Conservation (phyloP, 805 yeast genomes). For the Wickerhamomyces mucosus region DNA sequence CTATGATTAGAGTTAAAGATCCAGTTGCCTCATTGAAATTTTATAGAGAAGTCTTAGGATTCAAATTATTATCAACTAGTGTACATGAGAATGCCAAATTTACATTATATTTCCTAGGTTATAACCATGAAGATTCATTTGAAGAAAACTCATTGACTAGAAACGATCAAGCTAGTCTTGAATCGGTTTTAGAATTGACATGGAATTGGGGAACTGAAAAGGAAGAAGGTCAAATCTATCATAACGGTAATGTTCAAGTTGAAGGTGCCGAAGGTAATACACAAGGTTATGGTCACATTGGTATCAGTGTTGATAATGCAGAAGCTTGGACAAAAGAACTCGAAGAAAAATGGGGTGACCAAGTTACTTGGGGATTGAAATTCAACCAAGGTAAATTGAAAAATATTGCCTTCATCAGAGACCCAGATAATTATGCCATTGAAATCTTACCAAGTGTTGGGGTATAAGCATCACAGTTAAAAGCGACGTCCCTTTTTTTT, state of each 20-base stretch:
- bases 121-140: conserved; percentile 35
- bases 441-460: conserved; percentile 63
- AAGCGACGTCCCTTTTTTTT: too few species aligned
- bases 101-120: conserved; percentile 80
- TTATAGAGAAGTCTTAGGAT: conserved; percentile 71
- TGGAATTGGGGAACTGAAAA: conserved; percentile 94
- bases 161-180: conserved; percentile 32
- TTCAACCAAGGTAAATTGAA: conserved; percentile 47
- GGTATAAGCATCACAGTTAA: too few species aligned
- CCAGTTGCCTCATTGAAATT: conserved; percentile 67
- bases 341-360: conserved; percentile 34
- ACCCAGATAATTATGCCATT: conserved; percentile 86
- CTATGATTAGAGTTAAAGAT: conserved; percentile 91
- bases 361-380: conserved; percentile 50
- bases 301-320: conserved; percentile 61
- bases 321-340: conserved; percentile 42
- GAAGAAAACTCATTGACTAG: conserved; percentile 31
- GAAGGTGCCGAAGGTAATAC: conserved; percentile 22
- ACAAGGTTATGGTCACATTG: conserved; percentile 83
- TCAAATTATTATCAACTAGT: conserved; percentile 53
- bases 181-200: conserved; percentile 80
- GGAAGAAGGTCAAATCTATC: conserved; percentile 68
- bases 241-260: conserved; percentile 62
- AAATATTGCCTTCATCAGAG: conserved; percentile 63
- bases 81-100: conserved; percentile 66